Evolutionary conservation across 257 asterid species (phyloP).

Genomic region (Orobanche coerulescens): DNA sequence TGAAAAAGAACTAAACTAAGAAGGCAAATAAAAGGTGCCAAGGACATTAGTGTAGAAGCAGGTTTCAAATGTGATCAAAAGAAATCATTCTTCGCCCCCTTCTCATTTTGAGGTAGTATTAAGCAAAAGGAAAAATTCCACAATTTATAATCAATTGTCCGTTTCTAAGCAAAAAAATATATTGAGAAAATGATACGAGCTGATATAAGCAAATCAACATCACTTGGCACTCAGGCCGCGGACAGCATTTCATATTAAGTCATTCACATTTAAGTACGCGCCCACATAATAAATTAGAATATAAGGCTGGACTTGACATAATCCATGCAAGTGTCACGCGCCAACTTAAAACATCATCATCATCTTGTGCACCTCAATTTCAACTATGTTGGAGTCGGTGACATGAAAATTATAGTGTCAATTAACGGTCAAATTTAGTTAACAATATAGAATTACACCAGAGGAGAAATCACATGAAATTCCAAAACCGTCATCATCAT

Average conservation of each 20-base stretch:
- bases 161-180: background rate
- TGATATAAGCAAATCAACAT: too few relatives aligned
- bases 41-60: slow-evolving; percentile 1
- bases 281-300: background rate
- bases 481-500: too few relatives aligned
- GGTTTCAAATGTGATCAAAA: slow-evolving; percentile 3
- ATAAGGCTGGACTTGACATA: background rate
- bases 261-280: background rate
- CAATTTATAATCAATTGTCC: background rate
- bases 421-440: too few relatives aligned
- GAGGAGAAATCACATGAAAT: too few relatives aligned
- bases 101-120: slow-evolving; percentile 10
- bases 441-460: too few relatives aligned
- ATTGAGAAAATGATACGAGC: too few relatives aligned
- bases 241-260: too few relatives aligned
- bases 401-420: too few relatives aligned
- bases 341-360: background rate
- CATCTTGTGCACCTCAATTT: too few relatives aligned
- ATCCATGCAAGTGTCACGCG: background rate
- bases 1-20: slow-evolving; percentile 28
- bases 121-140: slow-evolving; percentile 9
- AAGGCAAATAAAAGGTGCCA: slow-evolving; percentile 13
- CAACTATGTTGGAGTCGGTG: too few relatives aligned
- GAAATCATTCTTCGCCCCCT: slow-evolving; percentile 5
- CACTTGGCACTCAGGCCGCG: slow-evolving; percentile 13